Evolutionary conservation across 257 asterid genomes (phyloP).

Genomic region (Coffea canephora): DNA sequence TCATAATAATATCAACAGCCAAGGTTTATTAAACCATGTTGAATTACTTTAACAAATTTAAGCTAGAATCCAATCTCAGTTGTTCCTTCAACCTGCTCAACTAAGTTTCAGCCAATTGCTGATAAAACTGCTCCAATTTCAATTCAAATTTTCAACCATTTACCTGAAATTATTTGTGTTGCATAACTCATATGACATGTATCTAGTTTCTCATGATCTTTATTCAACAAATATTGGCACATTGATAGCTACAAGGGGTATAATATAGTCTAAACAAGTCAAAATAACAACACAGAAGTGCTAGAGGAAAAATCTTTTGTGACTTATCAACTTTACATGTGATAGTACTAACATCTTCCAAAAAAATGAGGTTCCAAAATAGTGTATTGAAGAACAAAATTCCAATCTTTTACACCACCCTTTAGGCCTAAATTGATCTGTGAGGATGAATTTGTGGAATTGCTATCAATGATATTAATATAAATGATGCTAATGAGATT

Average conservation of each 20-base stretch:
- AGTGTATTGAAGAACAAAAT: slow-evolving; percentile 58
- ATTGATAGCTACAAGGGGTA: slow-evolving; percentile 32
- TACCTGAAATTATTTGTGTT: slow-evolving; percentile 30
- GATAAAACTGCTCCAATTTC: slow-evolving; percentile 62
- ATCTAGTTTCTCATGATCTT: slow-evolving; percentile 40
- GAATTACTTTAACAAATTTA: slow-evolving; percentile 34
- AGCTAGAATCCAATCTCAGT: slow-evolving; percentile 54
- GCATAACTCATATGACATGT: slow-evolving; percentile 37
- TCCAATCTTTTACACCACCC: slow-evolving; percentile 55
- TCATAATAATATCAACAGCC: slow-evolving; percentile 53
- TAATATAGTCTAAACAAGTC: slow-evolving; percentile 54
- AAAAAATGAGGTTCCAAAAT: slow-evolving; percentile 70
- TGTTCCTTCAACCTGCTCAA: slow-evolving; percentile 61
- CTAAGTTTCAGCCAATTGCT: slow-evolving; percentile 54
- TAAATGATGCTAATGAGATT: slow-evolving; percentile 53
- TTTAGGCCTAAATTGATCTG: slow-evolving; percentile 52
- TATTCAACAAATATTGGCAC: slow-evolving; percentile 59
- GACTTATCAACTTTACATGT: slow-evolving; percentile 75
- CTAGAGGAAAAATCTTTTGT: slow-evolving; percentile 51
- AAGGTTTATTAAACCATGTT: slow-evolving; percentile 57
- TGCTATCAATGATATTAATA: slow-evolving; percentile 59
- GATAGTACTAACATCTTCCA: slow-evolving; percentile 70
- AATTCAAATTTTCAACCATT: slow-evolving; percentile 31
- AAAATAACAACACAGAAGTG: slow-evolving; percentile 52
- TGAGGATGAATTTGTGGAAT: slow-evolving; percentile 59